Percentiles rank a stretch among this genome's conserved stretches.
These are phyloP conservation scores for Pelargonium hybrid DNA, from an alignment of 441 rosid genomes.

Conservation along the genomic window DNA sequence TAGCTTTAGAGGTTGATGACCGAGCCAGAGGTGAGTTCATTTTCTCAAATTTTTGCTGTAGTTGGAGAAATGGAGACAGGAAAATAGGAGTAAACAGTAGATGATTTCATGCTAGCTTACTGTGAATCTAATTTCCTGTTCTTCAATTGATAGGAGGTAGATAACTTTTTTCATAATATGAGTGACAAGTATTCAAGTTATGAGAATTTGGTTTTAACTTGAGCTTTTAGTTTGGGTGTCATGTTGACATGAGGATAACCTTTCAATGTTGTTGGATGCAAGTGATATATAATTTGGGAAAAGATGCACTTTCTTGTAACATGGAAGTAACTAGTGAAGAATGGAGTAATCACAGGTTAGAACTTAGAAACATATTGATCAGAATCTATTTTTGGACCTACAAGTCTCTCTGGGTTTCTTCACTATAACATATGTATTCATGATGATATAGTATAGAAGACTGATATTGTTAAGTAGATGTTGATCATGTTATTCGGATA, in stretches of 20 bases:
- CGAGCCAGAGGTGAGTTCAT: constrained; percentile 67
- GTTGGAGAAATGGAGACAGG: neutral
- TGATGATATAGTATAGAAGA: neutral
- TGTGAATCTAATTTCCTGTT: neutral
- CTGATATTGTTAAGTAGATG: neutral
- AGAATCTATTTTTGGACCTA: neutral
- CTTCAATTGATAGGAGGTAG: neutral
- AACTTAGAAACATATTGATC: neutral
- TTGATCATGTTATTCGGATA: neutral
- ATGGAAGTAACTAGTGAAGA: neutral
- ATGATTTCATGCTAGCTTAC: neutral
- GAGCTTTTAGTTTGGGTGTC: neutral
- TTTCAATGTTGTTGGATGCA: neutral
- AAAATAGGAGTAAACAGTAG: too few species aligned
- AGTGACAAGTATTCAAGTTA: neutral
- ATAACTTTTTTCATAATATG: neutral
- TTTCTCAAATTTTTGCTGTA: neutral
- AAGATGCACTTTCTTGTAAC: neutral
- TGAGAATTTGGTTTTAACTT: neutral
- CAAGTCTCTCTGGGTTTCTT: neutral
- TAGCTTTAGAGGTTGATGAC: constrained; percentile 88
- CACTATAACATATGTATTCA: neutral
- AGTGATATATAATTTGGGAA: neutral
- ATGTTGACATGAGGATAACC: neutral
- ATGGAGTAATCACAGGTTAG: neutral